Percentiles rank a stretch among this genome's conserved stretches.
Conservation (phyloP, 495 filamentous ascomycete genomes). For the Haplographium delicatum region DNA sequence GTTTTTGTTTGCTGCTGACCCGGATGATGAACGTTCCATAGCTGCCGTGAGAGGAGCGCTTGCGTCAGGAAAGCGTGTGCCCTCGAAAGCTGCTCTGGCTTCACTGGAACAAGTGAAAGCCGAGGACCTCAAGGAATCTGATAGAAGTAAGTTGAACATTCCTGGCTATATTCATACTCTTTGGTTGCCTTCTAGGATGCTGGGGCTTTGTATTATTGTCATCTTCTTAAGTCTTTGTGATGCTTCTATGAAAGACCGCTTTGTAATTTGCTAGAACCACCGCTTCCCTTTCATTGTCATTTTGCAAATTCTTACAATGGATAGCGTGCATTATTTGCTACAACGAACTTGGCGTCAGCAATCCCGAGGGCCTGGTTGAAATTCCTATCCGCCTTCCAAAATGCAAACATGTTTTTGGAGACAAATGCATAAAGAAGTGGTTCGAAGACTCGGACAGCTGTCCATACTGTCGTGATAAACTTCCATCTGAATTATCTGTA, state of each 20-base stretch:
- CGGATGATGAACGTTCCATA: constrained; percentile 16
- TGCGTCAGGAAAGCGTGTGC: constrained; percentile 35
- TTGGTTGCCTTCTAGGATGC: background rate
- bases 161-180: background rate
- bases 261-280: background rate
- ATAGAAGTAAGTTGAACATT: constrained; percentile 38
- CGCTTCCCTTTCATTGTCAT: background rate
- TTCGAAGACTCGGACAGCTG: constrained; percentile 53
- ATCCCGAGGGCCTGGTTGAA: constrained; percentile 47
- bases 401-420: constrained; percentile 55
- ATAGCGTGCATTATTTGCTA: constrained; percentile 53
- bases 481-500: constrained; percentile 39
- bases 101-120: constrained; percentile 40
- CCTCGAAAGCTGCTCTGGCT: constrained; percentile 40
- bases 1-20: constrained; percentile 2
- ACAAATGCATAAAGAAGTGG: constrained; percentile 57
- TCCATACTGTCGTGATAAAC: constrained; percentile 52
- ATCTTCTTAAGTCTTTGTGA: too few relatives aligned
- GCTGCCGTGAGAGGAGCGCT: constrained; percentile 36
- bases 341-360: constrained; percentile 46
- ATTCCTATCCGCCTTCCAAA: constrained; percentile 45
- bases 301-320: background rate
- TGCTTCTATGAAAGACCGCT: background rate
- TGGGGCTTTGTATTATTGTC: too few relatives aligned
- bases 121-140: constrained; percentile 35